These are phyloP conservation scores for Starmerella apicola DNA, from an alignment of 805 yeast species.

Conservation along the genomic window DNA sequence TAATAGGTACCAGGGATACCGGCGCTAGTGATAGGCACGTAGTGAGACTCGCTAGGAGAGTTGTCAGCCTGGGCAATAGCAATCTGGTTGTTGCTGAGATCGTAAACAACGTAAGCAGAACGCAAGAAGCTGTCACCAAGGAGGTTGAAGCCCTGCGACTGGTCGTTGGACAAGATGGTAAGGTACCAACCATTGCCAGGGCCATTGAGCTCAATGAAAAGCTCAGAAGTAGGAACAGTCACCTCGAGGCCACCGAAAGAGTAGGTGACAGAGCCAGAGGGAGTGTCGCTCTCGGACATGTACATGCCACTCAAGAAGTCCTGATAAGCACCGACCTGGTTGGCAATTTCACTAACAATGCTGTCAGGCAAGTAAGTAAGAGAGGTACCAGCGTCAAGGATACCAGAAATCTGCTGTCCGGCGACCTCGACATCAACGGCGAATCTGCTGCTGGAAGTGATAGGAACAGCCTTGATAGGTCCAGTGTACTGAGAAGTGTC, in stretches of 20 bases:
- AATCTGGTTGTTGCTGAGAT: constrained; percentile 43
- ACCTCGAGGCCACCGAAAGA: constrained; percentile 18
- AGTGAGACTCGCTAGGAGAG: too few relatives aligned
- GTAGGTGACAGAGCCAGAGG: constrained; percentile 1
- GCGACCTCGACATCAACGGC: constrained; percentile 10
- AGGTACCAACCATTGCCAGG: not conserved
- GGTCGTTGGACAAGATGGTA: constrained; percentile 10
- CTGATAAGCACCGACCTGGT: constrained; percentile 5
- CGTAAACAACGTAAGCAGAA: constrained; percentile 52
- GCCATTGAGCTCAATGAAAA: constrained; percentile 15
- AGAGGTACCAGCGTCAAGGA: constrained; percentile 42
- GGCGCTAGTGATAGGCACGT: too few relatives aligned
- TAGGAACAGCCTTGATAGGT: constrained; percentile 19
- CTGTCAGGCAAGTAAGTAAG: constrained; percentile 33
- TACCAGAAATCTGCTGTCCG: constrained; percentile 6
- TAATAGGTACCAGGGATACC: not conserved
- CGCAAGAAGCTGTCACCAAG: constrained; percentile 57
- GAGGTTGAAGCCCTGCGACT: constrained; percentile 26
- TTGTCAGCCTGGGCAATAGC: constrained; percentile 46
- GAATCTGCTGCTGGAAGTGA: constrained; percentile 1
- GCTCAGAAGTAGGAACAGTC: constrained; percentile 21
- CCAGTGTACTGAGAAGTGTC: constrained; percentile 53
- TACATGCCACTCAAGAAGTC: constrained; percentile 4
- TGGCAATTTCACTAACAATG: constrained; percentile 6
- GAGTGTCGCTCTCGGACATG: not conserved